phyloP scores from a whole-genome alignment of 2,329 filamentous ascomycete genomes.

The Diatrype stigma region DNA sequence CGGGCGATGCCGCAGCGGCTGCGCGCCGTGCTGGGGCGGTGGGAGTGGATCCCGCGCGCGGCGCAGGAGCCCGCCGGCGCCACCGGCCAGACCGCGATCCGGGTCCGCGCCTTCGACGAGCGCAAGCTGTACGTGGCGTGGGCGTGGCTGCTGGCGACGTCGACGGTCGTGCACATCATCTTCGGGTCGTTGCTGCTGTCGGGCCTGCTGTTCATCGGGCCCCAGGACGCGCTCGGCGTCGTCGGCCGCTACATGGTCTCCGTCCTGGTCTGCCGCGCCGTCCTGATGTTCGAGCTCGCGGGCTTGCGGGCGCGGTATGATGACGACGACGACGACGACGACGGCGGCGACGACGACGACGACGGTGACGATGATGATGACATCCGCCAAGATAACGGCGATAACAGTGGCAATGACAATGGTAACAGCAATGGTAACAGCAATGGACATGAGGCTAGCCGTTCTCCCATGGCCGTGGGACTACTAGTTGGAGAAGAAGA shows the following conservation, averaged over 20 bases:
- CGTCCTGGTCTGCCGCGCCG: slow-evolving; percentile 18
- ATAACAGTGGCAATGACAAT: no score
- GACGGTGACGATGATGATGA: no score
- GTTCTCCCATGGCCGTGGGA: no score
- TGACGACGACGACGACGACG: no score
- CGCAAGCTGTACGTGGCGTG: slow-evolving; percentile 4
- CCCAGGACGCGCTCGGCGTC: slow-evolving; percentile 17
- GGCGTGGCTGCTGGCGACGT: slow-evolving; percentile 18
- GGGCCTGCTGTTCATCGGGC: slow-evolving; percentile 20
- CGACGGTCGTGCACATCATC: slow-evolving; percentile 20
- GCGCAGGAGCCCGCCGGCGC: slow-evolving; percentile 2
- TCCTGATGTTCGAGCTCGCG: slow-evolving; percentile 23
- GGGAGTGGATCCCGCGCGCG: slow-evolving; percentile 6
- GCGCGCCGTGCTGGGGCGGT: neutral
- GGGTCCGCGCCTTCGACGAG: slow-evolving; percentile 5
- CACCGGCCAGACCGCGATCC: neutral
- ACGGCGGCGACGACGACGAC: no score
- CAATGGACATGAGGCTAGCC: no score
- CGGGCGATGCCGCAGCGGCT: neutral
- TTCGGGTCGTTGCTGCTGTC: slow-evolving; percentile 24
- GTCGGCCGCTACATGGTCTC: slow-evolving; percentile 20
- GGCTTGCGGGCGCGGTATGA: slow-evolving; percentile 11
- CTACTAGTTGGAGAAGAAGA: no score
- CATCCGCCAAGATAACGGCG: no score
- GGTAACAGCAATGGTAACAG: no score